phyloP scores from a whole-genome alignment of 148 eudicot species.

The Heliosperma pusillum region DNA sequence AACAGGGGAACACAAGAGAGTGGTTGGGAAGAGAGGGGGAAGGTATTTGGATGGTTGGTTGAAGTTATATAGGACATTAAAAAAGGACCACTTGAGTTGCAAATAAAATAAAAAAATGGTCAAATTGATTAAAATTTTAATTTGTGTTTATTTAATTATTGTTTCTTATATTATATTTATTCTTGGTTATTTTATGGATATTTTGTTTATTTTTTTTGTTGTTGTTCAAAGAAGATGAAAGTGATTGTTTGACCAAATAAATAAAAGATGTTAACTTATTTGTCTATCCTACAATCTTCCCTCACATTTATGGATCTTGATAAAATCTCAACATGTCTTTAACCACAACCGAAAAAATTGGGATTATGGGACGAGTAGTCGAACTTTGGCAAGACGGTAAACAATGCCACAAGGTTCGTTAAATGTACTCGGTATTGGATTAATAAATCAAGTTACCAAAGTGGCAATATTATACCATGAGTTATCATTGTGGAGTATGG shows the following conservation, averaged over 20 bases:
- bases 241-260: constrained; percentile 23
- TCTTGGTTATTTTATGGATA: neutral
- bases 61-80: constrained; percentile 35
- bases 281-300: neutral
- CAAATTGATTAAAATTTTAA: neutral
- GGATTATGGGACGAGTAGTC: neutral
- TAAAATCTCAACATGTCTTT: neutral
- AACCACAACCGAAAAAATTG: constrained; percentile 1
- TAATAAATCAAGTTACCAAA: too few species aligned
- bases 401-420: neutral
- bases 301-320: neutral
- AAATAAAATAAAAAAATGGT: neutral
- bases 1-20: neutral
- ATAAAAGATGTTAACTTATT: constrained; percentile 18
- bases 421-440: neutral
- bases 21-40: constrained; percentile 22
- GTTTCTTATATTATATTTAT: too few species aligned
- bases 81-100: neutral
- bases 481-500: too few species aligned
- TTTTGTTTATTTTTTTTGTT: neutral
- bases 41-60: constrained; percentile 33
- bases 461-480: too few species aligned
- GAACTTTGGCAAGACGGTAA: neutral
- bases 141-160: too few species aligned
- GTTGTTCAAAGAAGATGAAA: constrained; percentile 21